Evolutionary conservation across 768 basidiomycete species (phyloP).

Genomic region (Trametes punicea): DNA sequence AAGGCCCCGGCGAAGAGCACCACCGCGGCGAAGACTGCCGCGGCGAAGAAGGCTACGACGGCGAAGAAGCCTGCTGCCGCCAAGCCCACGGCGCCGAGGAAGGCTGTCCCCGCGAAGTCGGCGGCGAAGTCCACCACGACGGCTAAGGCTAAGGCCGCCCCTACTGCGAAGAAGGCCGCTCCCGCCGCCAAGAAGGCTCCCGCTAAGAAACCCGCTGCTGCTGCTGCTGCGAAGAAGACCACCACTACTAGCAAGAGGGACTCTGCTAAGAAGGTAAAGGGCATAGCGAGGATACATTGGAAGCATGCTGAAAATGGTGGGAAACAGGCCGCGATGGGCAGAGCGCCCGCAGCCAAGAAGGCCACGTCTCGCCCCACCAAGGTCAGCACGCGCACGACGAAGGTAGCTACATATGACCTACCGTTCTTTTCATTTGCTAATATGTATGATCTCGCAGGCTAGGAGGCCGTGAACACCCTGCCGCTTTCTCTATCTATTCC

Average conservation of each 20-base stretch:
- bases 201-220: slow-evolving; percentile 37
- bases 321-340: slow-evolving; percentile 19
- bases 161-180: slow-evolving; percentile 30
- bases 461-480: slow-evolving; percentile 4
- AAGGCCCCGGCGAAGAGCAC: slow-evolving; percentile 32
- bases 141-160: slow-evolving; percentile 26
- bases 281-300: not conserved
- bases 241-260: slow-evolving; percentile 44
- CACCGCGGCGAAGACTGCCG: slow-evolving; percentile 35
- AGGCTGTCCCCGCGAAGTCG: slow-evolving; percentile 26
- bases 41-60: slow-evolving; percentile 34
- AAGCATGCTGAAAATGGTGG: not conserved
- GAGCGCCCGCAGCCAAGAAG: slow-evolving; percentile 14
- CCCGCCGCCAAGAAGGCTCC: slow-evolving; percentile 25
- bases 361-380: slow-evolving; percentile 12
- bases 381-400: slow-evolving; percentile 9
- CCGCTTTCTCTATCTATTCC: not conserved
- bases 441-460: not conserved
- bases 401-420: not conserved
- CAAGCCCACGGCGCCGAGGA: slow-evolving; percentile 28
- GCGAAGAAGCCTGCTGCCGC: slow-evolving; percentile 44
- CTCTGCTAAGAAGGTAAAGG: slow-evolving; percentile 59
- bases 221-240: slow-evolving; percentile 36
- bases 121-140: slow-evolving; percentile 19
- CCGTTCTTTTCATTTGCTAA: not conserved